Conservation (phyloP, 306 rosid genomes). For the Sophora flavescens region DNA sequence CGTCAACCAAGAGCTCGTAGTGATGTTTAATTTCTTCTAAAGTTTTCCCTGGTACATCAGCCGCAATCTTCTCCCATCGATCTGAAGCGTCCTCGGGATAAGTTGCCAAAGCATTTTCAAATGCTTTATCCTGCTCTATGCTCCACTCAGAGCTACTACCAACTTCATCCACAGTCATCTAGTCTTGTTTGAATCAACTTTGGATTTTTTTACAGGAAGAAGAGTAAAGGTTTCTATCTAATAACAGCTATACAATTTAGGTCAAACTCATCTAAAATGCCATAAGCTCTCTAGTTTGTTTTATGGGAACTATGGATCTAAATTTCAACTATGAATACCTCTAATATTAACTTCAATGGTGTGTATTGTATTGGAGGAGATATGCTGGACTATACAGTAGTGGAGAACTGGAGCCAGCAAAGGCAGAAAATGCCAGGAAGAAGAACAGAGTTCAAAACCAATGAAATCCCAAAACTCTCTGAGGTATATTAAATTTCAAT, state of each 20-base stretch:
- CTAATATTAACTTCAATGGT: constrained; percentile 23
- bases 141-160: constrained; percentile 83
- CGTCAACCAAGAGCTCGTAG: constrained; percentile 82
- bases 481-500: constrained; percentile 55
- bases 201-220: constrained; percentile 42
- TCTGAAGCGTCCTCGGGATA: constrained; percentile 75
- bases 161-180: constrained; percentile 73
- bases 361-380: constrained; percentile 50
- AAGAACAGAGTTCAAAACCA: constrained; percentile 56
- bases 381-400: constrained; percentile 41
- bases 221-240: constrained; percentile 41
- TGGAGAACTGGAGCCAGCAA: constrained; percentile 42
- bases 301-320: constrained; percentile 49
- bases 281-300: constrained; percentile 32
- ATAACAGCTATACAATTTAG: constrained; percentile 40
- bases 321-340: constrained; percentile 31
- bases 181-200: constrained; percentile 43
- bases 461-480: constrained; percentile 49
- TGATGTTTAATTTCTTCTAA: constrained; percentile 80
- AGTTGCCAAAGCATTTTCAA: constrained; percentile 88
- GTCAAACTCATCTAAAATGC: constrained; percentile 38
- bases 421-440: constrained; percentile 50
- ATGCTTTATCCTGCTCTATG: constrained; percentile 89
- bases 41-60: constrained; percentile 85
- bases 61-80: constrained; percentile 93